Evolutionary conservation across 306 rosid genomes (phyloP), one percentile per base, ranked within the genome.

Genomic region (Vigna mungo): DNA sequence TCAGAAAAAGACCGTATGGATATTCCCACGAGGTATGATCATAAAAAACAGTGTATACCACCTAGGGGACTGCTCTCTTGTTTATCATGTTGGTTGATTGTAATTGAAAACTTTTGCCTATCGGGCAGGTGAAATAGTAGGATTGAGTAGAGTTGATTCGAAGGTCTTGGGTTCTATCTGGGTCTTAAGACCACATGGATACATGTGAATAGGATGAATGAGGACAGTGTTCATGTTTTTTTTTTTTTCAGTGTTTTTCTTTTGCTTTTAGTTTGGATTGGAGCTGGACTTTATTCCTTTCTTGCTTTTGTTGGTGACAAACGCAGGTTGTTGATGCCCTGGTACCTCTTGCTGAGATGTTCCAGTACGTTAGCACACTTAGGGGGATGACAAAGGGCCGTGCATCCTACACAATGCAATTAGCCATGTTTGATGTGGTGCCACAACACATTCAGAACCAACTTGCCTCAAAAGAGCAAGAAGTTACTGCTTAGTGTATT

Each of bases 311-410:
- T 43, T 49, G 77, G 59, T 44, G 81, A 49, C 34, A 14, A 66
- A 77, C 79, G 78, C 93, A 95, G 97, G 97, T 92, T 71, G 99
- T 95, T 39, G 99, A 95, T 86, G 5, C 94, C 2, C 71, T 88
- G 55, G 97, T 95, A 78, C 99, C 98, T 17, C 90, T 95, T 64
- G 97, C 97, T 1, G 99, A 95, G 88, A 95, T 95, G 99, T 95
- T 95, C 69, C 99, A 92, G 73, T 95, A 92, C 20, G 97, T 95
- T 0, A 95, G 99, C 60, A 95, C 99, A 3, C 90, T 92, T 0
- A 82, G 99, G 83, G 97, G 97, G 14, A 95, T 95, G 97, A 95
- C 97, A 18, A 95, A 95, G 87, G 99, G 99, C 5, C 96, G 99
- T 74, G 99, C 99, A 4, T 95, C 99, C 4, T 95, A 95, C 85